phyloP scores from a whole-genome alignment of 805 yeast genomes.

The Kluyveromyces aestuarii region DNA sequence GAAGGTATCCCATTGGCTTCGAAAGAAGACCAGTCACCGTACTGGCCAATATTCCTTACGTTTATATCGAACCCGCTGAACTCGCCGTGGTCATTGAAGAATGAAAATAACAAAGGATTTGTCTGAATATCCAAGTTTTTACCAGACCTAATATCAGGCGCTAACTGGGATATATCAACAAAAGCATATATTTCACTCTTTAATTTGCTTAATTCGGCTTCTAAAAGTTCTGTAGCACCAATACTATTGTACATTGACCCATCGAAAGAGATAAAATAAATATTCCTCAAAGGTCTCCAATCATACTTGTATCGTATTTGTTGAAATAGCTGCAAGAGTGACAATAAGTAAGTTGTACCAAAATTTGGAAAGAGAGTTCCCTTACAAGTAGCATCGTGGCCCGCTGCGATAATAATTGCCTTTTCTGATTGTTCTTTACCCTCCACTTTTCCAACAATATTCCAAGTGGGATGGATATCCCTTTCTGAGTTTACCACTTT shows the following conservation, averaged over 20 bases:
- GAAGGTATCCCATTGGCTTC: conserved; percentile 46
- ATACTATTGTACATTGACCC: conserved; percentile 74
- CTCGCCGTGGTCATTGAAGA: conserved; percentile 32
- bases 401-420: conserved; percentile 73
- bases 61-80: conserved; percentile 18
- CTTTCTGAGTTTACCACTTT: conserved; percentile 36
- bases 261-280: conserved; percentile 78
- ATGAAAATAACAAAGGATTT: conserved; percentile 52
- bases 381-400: conserved; percentile 64
- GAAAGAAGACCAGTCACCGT: conserved; percentile 65
- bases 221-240: conserved; percentile 76
- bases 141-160: conserved; percentile 44
- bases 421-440: conserved; percentile 74
- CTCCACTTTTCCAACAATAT: conserved; percentile 63
- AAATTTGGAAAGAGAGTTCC: conserved; percentile 71
- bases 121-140: conserved; percentile 45
- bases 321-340: conserved; percentile 60
- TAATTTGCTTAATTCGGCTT: conserved; percentile 43
- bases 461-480: conserved; percentile 62
- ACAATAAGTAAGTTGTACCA: conserved; percentile 65
- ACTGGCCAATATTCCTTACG: conserved; percentile 28
- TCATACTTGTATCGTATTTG: conserved; percentile 51
- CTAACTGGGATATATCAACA: conserved; percentile 51
- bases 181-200: conserved; percentile 56
- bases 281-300: conserved; percentile 79